phyloP scores from a whole-genome alignment of 2,329 filamentous ascomycete species.

The Phyllosticta citriasiana region DNA sequence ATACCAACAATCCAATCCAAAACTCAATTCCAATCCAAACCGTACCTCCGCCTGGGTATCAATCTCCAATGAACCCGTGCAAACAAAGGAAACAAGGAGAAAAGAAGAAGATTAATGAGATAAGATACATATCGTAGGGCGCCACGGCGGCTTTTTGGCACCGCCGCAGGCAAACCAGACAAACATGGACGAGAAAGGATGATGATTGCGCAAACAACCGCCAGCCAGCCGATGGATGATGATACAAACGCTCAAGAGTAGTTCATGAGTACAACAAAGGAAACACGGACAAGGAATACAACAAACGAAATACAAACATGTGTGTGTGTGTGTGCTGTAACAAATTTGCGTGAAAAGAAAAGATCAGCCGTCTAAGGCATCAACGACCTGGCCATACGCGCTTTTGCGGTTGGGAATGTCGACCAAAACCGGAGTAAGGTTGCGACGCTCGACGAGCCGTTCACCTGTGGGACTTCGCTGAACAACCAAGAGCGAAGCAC shows the following conservation, averaged over 20 bases:
- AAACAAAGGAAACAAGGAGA: neutral
- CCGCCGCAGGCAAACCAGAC: neutral
- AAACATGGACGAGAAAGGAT: neutral
- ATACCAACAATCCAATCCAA: neutral
- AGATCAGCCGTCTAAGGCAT: neutral
- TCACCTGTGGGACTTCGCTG: slow-evolving; percentile 4
- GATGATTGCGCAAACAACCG: neutral
- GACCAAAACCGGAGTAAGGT: slow-evolving; percentile 1
- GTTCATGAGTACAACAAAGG: neutral
- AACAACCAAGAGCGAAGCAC: neutral
- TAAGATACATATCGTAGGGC: too few relatives aligned
- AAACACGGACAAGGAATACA: neutral
- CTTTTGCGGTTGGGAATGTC: slow-evolving; percentile 8
- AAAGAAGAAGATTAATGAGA: too few relatives aligned
- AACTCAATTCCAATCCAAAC: neutral
- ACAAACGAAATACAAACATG: neutral
- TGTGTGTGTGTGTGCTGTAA: neutral
- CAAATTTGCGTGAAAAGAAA: neutral
- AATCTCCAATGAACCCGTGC: neutral
- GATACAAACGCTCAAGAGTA: neutral
- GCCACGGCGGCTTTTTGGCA: too few relatives aligned
- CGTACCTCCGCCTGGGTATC: neutral
- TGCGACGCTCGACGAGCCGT: slow-evolving; percentile 5
- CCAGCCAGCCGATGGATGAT: neutral
- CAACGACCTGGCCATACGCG: slow-evolving; percentile 4